Base-by-base conservation (phyloP, 495 filamentous ascomycete species). In the Aspergillus campestris region DNA sequence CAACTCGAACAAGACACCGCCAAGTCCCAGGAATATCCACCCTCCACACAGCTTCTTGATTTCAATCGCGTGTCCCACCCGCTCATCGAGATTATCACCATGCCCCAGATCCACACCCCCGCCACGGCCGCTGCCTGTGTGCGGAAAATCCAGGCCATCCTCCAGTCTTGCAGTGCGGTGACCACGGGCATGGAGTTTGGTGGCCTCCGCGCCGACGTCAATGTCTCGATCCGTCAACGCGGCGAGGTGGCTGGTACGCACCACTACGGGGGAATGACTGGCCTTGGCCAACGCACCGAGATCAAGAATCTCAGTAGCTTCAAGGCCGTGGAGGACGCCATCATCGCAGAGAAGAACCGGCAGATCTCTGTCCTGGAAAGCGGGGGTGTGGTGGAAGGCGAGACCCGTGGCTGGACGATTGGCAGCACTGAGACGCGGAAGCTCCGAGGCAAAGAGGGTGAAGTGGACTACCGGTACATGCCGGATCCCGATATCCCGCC, bases 1-100 rank as follows among this genome's bases (percentile, higher is more conserved):
- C 94, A 98, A 64, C 78, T 98, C 67, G 92, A 98, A 66, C 92
- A 98, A 65, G 92, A 98, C 61, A 98, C 92, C 7, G 92, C 89
- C 37, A 97, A 96, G 62, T 95, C 94, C 0, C 79, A 87, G 9
- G 81, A 86, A 38, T 81, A 88, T 57, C 80, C 79, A 6, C 82
- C 76, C 3, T 78, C 73, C 1, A 80, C 72, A n/a, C 80, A 86
- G 45, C 78, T 94, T 48, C 69, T 99, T 30, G 92, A 99, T 55
- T 88, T 97, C 72, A 97, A 99, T 61, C 82, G 92, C 13, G 89
- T 90, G 1, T 89, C 87, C 5, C 75, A 91, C 31, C 90, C 94
- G 6, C 71, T 99, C 43, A 80, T 99, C 37, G 92, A 99, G 67
- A 88, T 99, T 45, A 97, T 99, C 54, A 95, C 92, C 0, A 69